Conservation (phyloP, 257 asterid genomes). For the Plantago major region DNA sequence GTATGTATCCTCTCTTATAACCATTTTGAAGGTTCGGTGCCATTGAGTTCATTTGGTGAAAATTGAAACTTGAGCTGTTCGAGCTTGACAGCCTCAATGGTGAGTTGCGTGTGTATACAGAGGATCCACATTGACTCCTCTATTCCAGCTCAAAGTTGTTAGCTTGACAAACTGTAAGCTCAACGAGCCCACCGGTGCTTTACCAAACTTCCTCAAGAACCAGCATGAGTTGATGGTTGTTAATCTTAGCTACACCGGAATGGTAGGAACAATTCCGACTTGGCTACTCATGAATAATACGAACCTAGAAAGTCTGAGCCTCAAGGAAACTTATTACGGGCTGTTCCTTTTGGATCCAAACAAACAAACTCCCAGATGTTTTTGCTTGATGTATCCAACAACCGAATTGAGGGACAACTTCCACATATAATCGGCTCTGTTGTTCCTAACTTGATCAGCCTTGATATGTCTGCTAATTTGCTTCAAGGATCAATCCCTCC, state of each 20-base stretch:
- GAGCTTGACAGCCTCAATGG: conserved; percentile 22
- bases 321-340: conserved; percentile 18
- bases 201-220: conserved; percentile 23
- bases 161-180: conserved; percentile 23
- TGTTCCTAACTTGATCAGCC: conserved; percentile 20
- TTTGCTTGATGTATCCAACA: conserved; percentile 22
- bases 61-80: conserved; percentile 26
- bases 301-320: conserved; percentile 15
- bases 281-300: conserved; percentile 25
- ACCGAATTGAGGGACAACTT: conserved; percentile 18
- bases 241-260: conserved; percentile 21
- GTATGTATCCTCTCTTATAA: conserved; percentile 28
- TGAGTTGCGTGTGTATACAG: conserved; percentile 19
- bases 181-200: conserved; percentile 12
- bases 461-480: conserved; percentile 24
- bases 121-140: conserved; percentile 25
- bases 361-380: conserved; percentile 1
- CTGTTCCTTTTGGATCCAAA: conserved; percentile 14
- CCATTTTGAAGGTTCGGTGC: conserved; percentile 21
- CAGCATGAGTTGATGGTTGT: conserved; percentile 24
- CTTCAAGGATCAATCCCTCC: conserved; percentile 23
- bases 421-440: conserved; percentile 17
- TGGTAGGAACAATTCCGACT: conserved; percentile 21
- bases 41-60: conserved; percentile 21
- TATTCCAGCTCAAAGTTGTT: conserved; percentile 22